Conservation (phyloP, 1,284 basidiomycete genomes). For the Fomitopsis palustris region DNA sequence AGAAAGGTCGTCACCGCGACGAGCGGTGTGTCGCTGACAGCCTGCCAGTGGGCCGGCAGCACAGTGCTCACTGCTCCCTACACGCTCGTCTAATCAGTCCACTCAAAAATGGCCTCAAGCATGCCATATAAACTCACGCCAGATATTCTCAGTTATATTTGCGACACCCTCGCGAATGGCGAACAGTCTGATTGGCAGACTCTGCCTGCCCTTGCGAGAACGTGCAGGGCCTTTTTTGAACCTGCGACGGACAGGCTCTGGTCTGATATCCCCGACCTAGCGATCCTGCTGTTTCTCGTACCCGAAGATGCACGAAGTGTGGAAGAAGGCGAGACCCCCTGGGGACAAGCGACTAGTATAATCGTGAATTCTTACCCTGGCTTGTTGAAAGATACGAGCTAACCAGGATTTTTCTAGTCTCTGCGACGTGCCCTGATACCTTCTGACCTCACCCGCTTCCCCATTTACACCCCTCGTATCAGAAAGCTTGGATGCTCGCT, state of each 20-base stretch:
- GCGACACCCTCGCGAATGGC: not conserved
- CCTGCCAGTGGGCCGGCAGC: too few species aligned
- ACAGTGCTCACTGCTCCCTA: too few species aligned
- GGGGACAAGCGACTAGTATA: too few species aligned
- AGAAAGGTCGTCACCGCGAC: too few species aligned
- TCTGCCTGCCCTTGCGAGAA: not conserved
- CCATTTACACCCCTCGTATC: not conserved
- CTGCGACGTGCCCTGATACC: slow-evolving; percentile 1
- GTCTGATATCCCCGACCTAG: not conserved
- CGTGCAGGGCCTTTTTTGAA: slow-evolving; percentile 1
- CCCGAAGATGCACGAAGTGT: slow-evolving; percentile 1
- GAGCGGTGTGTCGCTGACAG: too few species aligned
- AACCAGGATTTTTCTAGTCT: not conserved
- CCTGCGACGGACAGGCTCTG: not conserved
- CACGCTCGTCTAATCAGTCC: too few species aligned
- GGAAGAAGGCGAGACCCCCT: not conserved
- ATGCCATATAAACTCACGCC: not conserved
- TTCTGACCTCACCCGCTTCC: slow-evolving; percentile 1
- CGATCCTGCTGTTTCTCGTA: not conserved
- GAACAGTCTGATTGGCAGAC: not conserved
- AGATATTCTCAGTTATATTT: not conserved
- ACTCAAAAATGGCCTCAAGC: too few species aligned
- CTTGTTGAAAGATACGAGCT: not conserved
- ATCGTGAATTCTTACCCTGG: too few species aligned
- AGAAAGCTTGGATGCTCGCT: not conserved